Evolutionary conservation across 495 filamentous ascomycete genomes (phyloP), one percentile per base, ranked within the genome.

Genomic region (Cercophora newfieldiana): DNA sequence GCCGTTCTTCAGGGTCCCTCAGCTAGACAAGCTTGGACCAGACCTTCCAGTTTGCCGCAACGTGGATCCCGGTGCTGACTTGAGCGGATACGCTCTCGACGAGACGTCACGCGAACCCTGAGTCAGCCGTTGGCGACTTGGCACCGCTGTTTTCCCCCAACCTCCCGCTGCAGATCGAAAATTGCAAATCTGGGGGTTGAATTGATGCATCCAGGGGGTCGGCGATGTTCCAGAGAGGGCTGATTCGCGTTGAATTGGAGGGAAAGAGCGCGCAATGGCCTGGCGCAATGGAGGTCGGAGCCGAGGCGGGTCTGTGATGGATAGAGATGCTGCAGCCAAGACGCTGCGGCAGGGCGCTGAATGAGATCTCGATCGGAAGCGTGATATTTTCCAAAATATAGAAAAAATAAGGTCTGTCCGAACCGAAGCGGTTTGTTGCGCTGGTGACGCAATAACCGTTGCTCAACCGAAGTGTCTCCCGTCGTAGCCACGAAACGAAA

Each of bases 181-280:
- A 49, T 54, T 48, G 37, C 37, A 14, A 56, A 59, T 26, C 25
- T 49, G 51, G 33, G 22, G 21, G 49, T 33, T 26, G 24, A 53
- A 28, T 61, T 33, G 64, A 71, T 68, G 66, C 69, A 71, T 71
- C 61, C 69, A 71, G 69, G 60, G 26, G 37, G 55, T 16, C 58
- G 19, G 22, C n/a, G 44, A 44, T 25, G 53, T 28, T 59, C 50
- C 19, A 55, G 19, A 19, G 53, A 58, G 37, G 25, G 14, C 44
- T 24, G 31, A 63, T 21, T 24, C 44, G 33, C 22, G 2, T 8
- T 14, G 2, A 19, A 14, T 53, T 51, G n/a, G 2, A n/a, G 16
- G 50, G 24, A 22, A 53, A 22, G 16, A n/a, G 6, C 50, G 25
- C 16, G 47, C 8, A 29, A 62, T 53, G 22, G 37, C 18, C 51